Conservation (phyloP, 73 alveolate genomes). For the Paramecium biaurelia region DNA sequence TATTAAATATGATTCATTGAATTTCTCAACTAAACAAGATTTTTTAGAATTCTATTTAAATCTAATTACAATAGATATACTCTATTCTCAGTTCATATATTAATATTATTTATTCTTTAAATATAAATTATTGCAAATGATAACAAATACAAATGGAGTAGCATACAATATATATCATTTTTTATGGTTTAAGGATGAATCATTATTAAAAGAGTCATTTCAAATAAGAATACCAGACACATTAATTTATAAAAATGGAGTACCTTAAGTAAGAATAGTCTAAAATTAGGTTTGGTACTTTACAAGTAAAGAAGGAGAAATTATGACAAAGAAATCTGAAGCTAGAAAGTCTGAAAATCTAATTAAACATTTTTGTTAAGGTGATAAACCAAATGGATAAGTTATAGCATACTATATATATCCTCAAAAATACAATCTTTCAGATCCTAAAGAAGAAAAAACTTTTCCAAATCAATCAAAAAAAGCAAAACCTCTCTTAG, state of each 20-base stretch:
- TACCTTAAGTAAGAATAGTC: neutral
- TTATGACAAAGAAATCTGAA: constrained; percentile 40
- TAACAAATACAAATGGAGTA: constrained; percentile 57
- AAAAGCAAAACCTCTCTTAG: constrained; percentile 5
- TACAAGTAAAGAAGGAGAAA: constrained; percentile 59
- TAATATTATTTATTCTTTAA: neutral
- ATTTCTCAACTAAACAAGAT: neutral
- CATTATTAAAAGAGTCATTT: constrained; percentile 52
- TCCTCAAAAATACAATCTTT: neutral
- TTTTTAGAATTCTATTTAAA: neutral
- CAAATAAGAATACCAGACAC: constrained; percentile 59
- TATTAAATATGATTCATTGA: neutral
- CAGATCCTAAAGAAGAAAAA: constrained; percentile 39
- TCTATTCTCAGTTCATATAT: neutral
- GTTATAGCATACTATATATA: constrained; percentile 21
- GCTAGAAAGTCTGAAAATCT: neutral
- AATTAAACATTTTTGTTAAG: neutral
- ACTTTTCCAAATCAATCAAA: neutral
- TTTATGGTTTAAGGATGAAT: constrained; percentile 61
- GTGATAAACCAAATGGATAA: neutral
- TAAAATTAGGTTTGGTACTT: constrained; percentile 58
- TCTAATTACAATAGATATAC: neutral
- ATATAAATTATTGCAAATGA: neutral
- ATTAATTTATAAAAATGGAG: constrained; percentile 40
- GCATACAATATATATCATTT: constrained; percentile 56